phyloP scores from a whole-genome alignment of 2,329 filamentous ascomycete species.

The Neopestalotiopsis rosae region DNA sequence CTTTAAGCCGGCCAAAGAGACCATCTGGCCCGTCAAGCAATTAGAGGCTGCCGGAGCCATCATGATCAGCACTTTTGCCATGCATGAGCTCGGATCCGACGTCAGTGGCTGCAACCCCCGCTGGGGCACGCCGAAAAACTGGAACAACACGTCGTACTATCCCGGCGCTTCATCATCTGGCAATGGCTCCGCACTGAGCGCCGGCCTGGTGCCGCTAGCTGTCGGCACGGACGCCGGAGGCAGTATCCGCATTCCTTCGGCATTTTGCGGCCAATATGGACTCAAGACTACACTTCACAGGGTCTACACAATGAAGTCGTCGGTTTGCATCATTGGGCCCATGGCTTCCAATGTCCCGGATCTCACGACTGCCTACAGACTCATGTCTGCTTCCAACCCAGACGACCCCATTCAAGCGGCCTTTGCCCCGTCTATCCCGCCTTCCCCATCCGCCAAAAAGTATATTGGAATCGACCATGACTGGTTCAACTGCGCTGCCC shows the following conservation, averaged over 20 bases:
- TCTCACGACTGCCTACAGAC: constrained; percentile 79
- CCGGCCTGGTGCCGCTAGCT: constrained; percentile 76
- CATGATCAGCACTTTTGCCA: constrained; percentile 76
- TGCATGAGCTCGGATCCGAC: constrained; percentile 83
- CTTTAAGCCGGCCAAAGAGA: constrained; percentile 58
- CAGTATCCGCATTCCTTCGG: constrained; percentile 74
- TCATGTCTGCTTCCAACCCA: constrained; percentile 77
- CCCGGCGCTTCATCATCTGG: constrained; percentile 83
- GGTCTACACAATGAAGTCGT: constrained; percentile 59
- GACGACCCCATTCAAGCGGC: constrained; percentile 61
- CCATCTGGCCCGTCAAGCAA: constrained; percentile 73
- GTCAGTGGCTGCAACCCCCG: constrained; percentile 83
- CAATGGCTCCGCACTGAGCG: constrained; percentile 71
- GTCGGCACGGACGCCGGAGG: constrained; percentile 80
- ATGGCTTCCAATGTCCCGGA: constrained; percentile 79
- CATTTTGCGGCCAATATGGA: constrained; percentile 81
- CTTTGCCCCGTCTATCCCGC: constrained; percentile 65
- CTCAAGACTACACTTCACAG: constrained; percentile 81
- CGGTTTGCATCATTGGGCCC: constrained; percentile 71
- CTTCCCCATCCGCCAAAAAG: constrained; percentile 52
- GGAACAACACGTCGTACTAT: constrained; percentile 78
- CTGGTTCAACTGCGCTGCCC: constrained; percentile 74
- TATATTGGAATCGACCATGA: constrained; percentile 72
- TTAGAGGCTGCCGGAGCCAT: constrained; percentile 78
- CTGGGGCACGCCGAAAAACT: constrained; percentile 78